Conservation (phyloP, 1,284 basidiomycete genomes). For the Naganishia liquefaciens region DNA sequence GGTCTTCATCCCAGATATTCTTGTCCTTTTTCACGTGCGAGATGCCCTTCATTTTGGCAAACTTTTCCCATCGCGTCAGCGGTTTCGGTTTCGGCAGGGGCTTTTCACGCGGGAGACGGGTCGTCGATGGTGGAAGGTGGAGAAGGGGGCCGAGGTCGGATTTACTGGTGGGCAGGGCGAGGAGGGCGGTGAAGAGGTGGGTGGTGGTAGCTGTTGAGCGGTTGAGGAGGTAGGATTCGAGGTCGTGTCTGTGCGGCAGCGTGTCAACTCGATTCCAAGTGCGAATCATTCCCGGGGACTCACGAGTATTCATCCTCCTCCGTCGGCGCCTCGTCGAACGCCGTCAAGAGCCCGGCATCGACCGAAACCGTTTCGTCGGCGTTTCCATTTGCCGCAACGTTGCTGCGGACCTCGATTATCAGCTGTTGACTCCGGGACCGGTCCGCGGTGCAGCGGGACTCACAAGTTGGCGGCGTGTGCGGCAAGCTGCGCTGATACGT, state of each 20-base stretch:
- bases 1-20: slow-evolving; percentile 91
- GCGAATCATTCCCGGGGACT: slow-evolving; percentile 41
- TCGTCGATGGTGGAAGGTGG: slow-evolving; percentile 71
- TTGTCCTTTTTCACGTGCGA: slow-evolving; percentile 75
- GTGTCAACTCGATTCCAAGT: neutral
- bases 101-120: slow-evolving; percentile 84
- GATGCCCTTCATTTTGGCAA: slow-evolving; percentile 93
- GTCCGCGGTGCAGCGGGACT: slow-evolving; percentile 15
- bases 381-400: slow-evolving; percentile 24
- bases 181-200: slow-evolving; percentile 74
- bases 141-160: slow-evolving; percentile 82
- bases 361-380: slow-evolving; percentile 48
- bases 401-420: neutral
- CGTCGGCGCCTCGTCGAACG: slow-evolving; percentile 83
- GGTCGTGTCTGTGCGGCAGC: slow-evolving; percentile 61
- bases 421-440: neutral
- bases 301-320: slow-evolving; percentile 77
- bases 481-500: slow-evolving; percentile 73
- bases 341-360: slow-evolving; percentile 79
- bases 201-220: slow-evolving; percentile 86
- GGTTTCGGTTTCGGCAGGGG: slow-evolving; percentile 89
- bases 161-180: slow-evolving; percentile 75
- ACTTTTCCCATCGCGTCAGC: slow-evolving; percentile 94
- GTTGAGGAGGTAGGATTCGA: slow-evolving; percentile 75
- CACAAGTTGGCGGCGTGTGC: slow-evolving; percentile 69